Conservation (phyloP, 768 basidiomycete genomes). For the Leccinum boreale region DNA sequence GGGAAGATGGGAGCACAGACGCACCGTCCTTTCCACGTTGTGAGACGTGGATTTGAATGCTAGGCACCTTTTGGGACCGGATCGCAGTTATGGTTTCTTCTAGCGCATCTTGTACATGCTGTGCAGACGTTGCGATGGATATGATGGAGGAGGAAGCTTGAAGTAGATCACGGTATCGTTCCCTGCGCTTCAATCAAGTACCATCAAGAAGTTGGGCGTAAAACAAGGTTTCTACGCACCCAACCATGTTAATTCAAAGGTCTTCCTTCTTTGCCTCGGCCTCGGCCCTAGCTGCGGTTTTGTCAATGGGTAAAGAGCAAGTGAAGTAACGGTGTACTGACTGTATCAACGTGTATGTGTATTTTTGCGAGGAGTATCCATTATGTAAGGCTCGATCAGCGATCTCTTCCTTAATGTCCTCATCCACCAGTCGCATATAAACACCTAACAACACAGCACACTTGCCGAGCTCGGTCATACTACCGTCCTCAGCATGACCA, state of each 20-base stretch:
- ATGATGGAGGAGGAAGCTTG: conserved; percentile 86
- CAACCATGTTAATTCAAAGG: conserved; percentile 77
- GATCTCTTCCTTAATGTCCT: conserved; percentile 40
- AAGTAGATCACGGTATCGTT: conserved; percentile 84
- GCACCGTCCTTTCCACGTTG: conserved; percentile 41
- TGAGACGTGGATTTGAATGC: conserved; percentile 40
- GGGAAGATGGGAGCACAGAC: conserved; percentile 9
- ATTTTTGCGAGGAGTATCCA: conserved; percentile 50
- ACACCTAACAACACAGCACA: conserved; percentile 35
- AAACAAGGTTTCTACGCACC: conserved; percentile 53
- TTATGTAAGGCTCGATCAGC: neutral
- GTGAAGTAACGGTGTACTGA: conserved; percentile 38
- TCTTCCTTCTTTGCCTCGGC: conserved; percentile 88
- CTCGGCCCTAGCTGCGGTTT: conserved; percentile 51
- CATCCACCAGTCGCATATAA: conserved; percentile 44
- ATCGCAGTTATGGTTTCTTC: conserved; percentile 59
- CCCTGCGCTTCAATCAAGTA: conserved; percentile 58
- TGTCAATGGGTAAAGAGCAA: neutral
- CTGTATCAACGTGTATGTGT: conserved; percentile 51
- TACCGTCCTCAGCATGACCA: conserved; percentile 45
- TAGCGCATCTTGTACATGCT: conserved; percentile 58
- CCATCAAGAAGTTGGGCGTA: conserved; percentile 25
- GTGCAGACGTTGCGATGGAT: conserved; percentile 66
- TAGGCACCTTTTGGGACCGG: conserved; percentile 43
- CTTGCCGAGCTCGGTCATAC: conserved; percentile 55